These are phyloP conservation scores for Staphylotrichum tortipilum DNA, from an alignment of 495 filamentous ascomycete species.

Conservation along the genomic window DNA sequence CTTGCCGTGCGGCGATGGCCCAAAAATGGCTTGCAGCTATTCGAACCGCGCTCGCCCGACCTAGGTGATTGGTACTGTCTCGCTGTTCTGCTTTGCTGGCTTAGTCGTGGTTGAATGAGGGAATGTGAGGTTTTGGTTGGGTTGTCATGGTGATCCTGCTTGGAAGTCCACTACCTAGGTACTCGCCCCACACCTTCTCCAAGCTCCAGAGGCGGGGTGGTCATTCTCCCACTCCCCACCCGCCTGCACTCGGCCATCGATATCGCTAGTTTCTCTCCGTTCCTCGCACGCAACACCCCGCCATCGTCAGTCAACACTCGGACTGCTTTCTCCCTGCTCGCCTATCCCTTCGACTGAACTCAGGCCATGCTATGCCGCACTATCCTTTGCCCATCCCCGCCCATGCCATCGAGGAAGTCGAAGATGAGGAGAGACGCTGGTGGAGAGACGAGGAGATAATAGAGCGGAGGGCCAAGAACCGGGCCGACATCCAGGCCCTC, in stretches of 20 bases:
- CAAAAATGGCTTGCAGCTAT: no score
- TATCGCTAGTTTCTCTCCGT: not conserved
- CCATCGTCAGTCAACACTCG: not conserved
- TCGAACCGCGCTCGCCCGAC: no score
- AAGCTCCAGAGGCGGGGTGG: not conserved
- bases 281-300: not conserved
- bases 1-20: no score
- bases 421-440: not conserved
- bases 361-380: not conserved
- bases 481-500: not conserved
- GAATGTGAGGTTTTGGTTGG: no score
- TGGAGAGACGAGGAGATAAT: not conserved
- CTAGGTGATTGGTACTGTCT: no score
- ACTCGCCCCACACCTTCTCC: no score
- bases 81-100: no score
- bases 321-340: not conserved
- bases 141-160: no score
- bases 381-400: conserved; percentile 2
- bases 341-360: not conserved
- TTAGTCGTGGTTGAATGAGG: no score
- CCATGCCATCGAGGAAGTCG: conserved; percentile 1
- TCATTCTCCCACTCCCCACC: not conserved
- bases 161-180: no score
- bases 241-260: not conserved
- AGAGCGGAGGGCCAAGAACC: not conserved